phyloP scores from a whole-genome alignment of 2,329 filamentous ascomycete species.

The Lomentospora prolificans region DNA sequence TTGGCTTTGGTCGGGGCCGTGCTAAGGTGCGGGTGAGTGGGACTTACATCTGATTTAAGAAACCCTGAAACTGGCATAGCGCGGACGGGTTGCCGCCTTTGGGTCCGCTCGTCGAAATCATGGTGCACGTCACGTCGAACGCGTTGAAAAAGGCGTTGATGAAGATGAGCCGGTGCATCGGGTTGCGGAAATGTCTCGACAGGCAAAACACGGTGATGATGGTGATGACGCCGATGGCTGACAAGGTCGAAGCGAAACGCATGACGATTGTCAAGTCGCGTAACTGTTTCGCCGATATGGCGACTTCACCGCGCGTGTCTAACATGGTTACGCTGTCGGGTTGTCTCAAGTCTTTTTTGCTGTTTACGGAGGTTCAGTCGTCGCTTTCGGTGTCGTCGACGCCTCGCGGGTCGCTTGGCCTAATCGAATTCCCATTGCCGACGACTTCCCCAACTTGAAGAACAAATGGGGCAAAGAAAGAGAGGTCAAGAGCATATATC shows the following conservation, averaged over 20 bases:
- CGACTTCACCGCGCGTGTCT: background rate
- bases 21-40: too few species aligned
- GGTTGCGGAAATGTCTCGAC: conserved; percentile 5
- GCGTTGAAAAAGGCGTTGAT: conserved; percentile 8
- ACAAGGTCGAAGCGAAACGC: background rate
- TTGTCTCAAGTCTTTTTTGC: background rate
- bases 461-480: background rate
- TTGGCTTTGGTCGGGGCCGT: too few species aligned
- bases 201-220: conserved; percentile 1
- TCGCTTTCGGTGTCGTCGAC: background rate
- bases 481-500: background rate
- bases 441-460: background rate
- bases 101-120: conserved; percentile 3
- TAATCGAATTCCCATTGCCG: background rate
- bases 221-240: conserved; percentile 3
- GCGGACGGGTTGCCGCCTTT: background rate
- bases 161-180: conserved; percentile 6
- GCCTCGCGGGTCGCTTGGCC: background rate
- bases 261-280: conserved; percentile 1
- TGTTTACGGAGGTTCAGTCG: background rate
- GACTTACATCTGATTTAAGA: conserved; percentile 4
- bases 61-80: conserved; percentile 5
- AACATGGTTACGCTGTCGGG: background rate
- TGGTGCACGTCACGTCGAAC: conserved; percentile 4
- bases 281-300: background rate